Evolutionary conservation across 106 monocot species (phyloP).

Genomic region (Dendrobium chrysotoxum): DNA sequence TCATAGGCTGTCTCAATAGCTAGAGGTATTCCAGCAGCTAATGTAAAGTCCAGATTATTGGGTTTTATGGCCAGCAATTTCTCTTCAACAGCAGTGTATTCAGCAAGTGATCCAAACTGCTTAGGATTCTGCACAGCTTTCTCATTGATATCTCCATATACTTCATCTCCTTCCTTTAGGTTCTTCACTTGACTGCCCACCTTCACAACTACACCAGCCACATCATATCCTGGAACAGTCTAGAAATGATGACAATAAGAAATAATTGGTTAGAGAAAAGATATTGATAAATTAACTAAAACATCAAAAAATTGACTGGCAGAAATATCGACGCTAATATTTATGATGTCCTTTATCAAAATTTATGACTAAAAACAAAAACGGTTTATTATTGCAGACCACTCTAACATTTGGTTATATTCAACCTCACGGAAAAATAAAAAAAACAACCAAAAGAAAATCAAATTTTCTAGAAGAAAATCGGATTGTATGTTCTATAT

Average conservation of each 20-base stretch:
- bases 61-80: slow-evolving; percentile 74
- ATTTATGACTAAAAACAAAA: too few species aligned
- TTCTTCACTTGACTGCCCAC: slow-evolving; percentile 70
- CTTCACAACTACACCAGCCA: slow-evolving; percentile 83
- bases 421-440: too few species aligned
- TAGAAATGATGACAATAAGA: slow-evolving; percentile 10
- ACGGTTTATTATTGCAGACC: too few species aligned
- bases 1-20: slow-evolving; percentile 77
- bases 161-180: slow-evolving; percentile 95
- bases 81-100: slow-evolving; percentile 91
- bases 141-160: slow-evolving; percentile 80
- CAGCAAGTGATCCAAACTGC: slow-evolving; percentile 74
- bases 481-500: too few species aligned
- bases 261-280: background rate
- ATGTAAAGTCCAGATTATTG: slow-evolving; percentile 55
- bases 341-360: too few species aligned
- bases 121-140: slow-evolving; percentile 75
- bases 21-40: slow-evolving; percentile 76
- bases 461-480: too few species aligned
- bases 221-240: slow-evolving; percentile 97
- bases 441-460: too few species aligned
- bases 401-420: too few species aligned
- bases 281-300: too few species aligned
- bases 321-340: too few species aligned
- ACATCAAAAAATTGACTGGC: too few species aligned